phyloP scores from a whole-genome alignment of 2,329 filamentous ascomycete genomes.

The Fusarium dimerum region DNA sequence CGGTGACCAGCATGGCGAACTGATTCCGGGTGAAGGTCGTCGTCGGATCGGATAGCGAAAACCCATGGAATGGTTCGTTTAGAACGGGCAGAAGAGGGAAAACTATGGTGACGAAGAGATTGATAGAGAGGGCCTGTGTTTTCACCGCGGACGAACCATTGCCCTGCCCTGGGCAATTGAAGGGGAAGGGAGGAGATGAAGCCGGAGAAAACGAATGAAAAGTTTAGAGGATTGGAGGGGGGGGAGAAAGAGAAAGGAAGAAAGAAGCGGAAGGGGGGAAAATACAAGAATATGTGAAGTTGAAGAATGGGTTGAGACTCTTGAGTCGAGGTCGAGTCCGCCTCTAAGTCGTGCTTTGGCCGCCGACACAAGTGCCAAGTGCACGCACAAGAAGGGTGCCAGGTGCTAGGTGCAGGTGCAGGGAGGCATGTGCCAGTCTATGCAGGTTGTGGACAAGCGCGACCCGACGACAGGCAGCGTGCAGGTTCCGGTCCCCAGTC shows the following conservation, averaged over 20 bases:
- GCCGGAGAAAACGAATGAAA: slow-evolving; percentile 24
- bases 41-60: slow-evolving; percentile 24
- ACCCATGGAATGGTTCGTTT: slow-evolving; percentile 17
- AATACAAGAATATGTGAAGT: slow-evolving; percentile 21
- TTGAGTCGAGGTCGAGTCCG: slow-evolving; percentile 30
- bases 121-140: slow-evolving; percentile 20
- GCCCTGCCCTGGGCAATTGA: slow-evolving; percentile 40
- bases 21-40: slow-evolving; percentile 27
- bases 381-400: slow-evolving; percentile 16
- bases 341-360: slow-evolving; percentile 31
- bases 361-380: slow-evolving; percentile 26
- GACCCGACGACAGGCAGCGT: slow-evolving; percentile 19
- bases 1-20: slow-evolving; percentile 37
- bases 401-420: slow-evolving; percentile 25
- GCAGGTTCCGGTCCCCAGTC: slow-evolving; percentile 19
- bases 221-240: background rate
- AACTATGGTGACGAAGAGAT: slow-evolving; percentile 16
- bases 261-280: slow-evolving; percentile 11
- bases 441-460: slow-evolving; percentile 24
- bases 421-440: slow-evolving; percentile 24
- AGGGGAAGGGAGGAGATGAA: slow-evolving; percentile 19
- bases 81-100: slow-evolving; percentile 8
- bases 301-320: slow-evolving; percentile 28
- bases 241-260: too few species aligned
- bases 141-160: slow-evolving; percentile 41